Percentiles rank a stretch among this genome's conserved stretches.
These are phyloP conservation scores for Westerdykella aurantiaca DNA, from an alignment of 2,329 filamentous ascomycete species.

Conservation along the genomic window DNA sequence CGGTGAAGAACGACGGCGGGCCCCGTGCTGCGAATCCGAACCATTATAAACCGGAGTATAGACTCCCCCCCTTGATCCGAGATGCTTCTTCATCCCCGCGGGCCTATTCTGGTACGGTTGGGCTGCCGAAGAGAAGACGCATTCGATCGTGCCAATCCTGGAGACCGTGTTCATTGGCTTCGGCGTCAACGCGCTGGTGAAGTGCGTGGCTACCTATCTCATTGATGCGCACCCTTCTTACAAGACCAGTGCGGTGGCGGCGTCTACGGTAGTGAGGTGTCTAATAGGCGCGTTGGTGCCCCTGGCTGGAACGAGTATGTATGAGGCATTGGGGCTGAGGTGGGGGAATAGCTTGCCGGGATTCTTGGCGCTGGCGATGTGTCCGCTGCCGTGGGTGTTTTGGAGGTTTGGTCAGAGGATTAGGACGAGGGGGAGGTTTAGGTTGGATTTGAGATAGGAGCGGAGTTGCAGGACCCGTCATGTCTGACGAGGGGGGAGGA, in stretches of 20 bases:
- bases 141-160: constrained; percentile 25
- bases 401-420: constrained; percentile 42
- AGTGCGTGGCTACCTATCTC: constrained; percentile 51
- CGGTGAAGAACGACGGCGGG: constrained; percentile 5
- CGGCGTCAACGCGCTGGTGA: constrained; percentile 11
- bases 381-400: constrained; percentile 40
- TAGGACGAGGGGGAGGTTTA: constrained; percentile 30
- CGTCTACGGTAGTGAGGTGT: constrained; percentile 49
- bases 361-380: constrained; percentile 44
- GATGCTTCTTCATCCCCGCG: constrained; percentile 14
- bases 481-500: no score
- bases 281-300: constrained; percentile 54
- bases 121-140: constrained; percentile 15
- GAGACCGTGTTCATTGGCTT: constrained; percentile 14
- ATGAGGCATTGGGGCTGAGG: constrained; percentile 50
- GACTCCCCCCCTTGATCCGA: constrained; percentile 27
- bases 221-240: constrained; percentile 51
- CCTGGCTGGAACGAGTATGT: constrained; percentile 54
- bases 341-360: constrained; percentile 53
- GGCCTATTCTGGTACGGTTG: constrained; percentile 29
- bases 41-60: constrained; percentile 26
- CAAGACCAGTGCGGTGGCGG: constrained; percentile 49
- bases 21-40: background rate
- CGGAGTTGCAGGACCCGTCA: background rate
- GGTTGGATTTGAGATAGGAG: constrained; percentile 7